Base-by-base conservation (phyloP, 176 grass and related monocot genomes). In the Alloteropsis semialata region DNA sequence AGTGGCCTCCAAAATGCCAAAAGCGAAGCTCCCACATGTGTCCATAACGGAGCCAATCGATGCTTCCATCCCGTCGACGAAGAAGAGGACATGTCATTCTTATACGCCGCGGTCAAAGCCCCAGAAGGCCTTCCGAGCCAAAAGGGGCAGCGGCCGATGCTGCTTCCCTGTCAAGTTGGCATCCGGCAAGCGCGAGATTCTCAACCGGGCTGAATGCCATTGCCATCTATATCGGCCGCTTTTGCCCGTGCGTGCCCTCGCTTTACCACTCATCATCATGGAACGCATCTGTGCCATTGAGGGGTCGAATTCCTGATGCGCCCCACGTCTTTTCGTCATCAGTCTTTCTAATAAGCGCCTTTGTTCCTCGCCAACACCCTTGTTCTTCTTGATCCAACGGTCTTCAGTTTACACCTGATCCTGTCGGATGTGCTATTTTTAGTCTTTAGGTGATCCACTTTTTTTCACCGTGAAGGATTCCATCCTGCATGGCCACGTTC, bases 101-200 rank as follows among this genome's bases (percentile, higher is more conserved):
- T 13, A 21, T 17, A 61, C 83, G 64, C 80, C 66, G 11, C 16
- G 68, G 68, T 89, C 88, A 86, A 82, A 82, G 77, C 72, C 72
- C 43, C 67, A 39, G n/a, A 22, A 27, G 10, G 18, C 22, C 7
- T 56, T 29, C 65, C 50, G 24, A 64, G 66, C 32, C 49, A 49
- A 82, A 82, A 71, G 86, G 54, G 30, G 42, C 51, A 56, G 16
- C 2, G 72, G 78, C 24, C 57, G 74, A 65, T 45, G 59, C 58
- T 39, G 81, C 81, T 64, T 61, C 71, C 44, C 54, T 85, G 72
- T 69, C 82, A 65, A 82, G 76, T 21, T 72, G 51, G 86, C 80
- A 72, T 74, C 87, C 60, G 69, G 59, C 81, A 66, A 60, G 9
- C 25, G 41, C 69, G 38, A 67, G 67, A 84, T 90, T 86, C 88